Evolutionary conservation across 2,329 filamentous ascomycete species (phyloP).

Genomic region (Elsinoe australis): DNA sequence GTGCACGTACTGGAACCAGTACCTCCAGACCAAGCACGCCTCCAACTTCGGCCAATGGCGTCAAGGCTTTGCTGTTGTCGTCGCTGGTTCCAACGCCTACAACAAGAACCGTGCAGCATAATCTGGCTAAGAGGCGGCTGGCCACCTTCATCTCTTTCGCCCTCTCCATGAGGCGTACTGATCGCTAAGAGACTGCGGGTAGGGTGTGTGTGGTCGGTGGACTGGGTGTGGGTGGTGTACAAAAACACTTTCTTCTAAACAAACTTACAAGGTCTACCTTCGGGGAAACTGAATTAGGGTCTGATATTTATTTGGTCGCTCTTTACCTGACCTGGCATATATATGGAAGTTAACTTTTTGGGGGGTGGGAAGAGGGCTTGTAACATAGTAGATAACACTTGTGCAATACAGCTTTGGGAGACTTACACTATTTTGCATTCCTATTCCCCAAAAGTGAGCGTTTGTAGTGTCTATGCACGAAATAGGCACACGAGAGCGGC

Average conservation of each 20-base stretch:
- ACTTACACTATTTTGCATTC: no score
- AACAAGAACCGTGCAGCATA: constrained; percentile 19
- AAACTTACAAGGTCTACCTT: constrained; percentile 10
- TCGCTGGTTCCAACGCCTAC: constrained; percentile 37
- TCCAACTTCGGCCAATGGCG: constrained; percentile 26
- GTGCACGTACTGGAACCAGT: constrained; percentile 12
- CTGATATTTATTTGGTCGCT: background rate
- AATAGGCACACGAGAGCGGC: no score
- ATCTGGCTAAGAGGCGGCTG: no score
- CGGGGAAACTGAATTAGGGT: constrained; percentile 10
- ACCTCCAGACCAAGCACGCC: constrained; percentile 19
- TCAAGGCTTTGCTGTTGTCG: constrained; percentile 27
- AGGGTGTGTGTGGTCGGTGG: background rate
- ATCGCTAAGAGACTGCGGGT: constrained; percentile 6
- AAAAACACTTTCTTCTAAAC: background rate
- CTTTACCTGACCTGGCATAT: background rate
- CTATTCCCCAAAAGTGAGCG: no score
- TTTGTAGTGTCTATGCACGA: no score
- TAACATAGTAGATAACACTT: no score
- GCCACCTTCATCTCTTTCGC: no score
- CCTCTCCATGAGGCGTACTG: constrained; percentile 4
- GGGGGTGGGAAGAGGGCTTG: no score
- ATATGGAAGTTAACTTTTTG: background rate
- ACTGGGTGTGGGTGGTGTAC: background rate
- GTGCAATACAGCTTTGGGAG: no score